Evolutionary conservation across 2,329 filamentous ascomycete genomes (phyloP).

Genomic region (Pseudogymnoascus sp.): DNA sequence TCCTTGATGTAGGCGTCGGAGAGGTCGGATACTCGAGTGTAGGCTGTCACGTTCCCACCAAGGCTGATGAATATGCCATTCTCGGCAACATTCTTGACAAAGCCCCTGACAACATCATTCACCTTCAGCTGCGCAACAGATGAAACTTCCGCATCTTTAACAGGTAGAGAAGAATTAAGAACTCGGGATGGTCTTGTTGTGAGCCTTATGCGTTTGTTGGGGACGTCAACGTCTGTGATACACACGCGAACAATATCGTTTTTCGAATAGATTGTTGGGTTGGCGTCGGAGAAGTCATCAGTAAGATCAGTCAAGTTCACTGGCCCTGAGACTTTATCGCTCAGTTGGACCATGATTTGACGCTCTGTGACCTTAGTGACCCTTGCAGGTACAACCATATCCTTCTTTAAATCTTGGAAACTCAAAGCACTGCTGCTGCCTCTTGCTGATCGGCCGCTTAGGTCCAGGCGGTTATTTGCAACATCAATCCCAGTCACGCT

Average conservation of each 20-base stretch:
- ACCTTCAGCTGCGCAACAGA: slow-evolving; percentile 63
- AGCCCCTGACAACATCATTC: slow-evolving; percentile 80
- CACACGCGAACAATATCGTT: slow-evolving; percentile 86
- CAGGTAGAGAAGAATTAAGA: slow-evolving; percentile 73
- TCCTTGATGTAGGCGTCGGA: slow-evolving; percentile 91
- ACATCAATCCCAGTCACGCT: slow-evolving; percentile 70
- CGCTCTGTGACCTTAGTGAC: slow-evolving; percentile 82
- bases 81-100: slow-evolving; percentile 83
- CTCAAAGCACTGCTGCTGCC: slow-evolving; percentile 52
- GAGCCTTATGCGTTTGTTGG: slow-evolving; percentile 77
- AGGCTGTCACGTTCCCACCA: slow-evolving; percentile 72
- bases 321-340: slow-evolving; percentile 70
- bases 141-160: slow-evolving; percentile 75
- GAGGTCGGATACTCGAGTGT: slow-evolving; percentile 80
- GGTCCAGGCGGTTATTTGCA: slow-evolving; percentile 69
- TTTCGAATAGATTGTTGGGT: slow-evolving; percentile 68
- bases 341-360: slow-evolving; percentile 78
- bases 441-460: slow-evolving; percentile 65
- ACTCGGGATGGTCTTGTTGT: slow-evolving; percentile 84
- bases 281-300: slow-evolving; percentile 79
- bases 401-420: slow-evolving; percentile 66
- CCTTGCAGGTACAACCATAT: slow-evolving; percentile 75
- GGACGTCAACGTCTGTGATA: slow-evolving; percentile 69
- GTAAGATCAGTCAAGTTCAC: slow-evolving; percentile 76
- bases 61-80: slow-evolving; percentile 84